These are phyloP conservation scores for Penicillium sp. DNA, from an alignment of 2,329 filamentous ascomycete species.

Conservation along the genomic window DNA sequence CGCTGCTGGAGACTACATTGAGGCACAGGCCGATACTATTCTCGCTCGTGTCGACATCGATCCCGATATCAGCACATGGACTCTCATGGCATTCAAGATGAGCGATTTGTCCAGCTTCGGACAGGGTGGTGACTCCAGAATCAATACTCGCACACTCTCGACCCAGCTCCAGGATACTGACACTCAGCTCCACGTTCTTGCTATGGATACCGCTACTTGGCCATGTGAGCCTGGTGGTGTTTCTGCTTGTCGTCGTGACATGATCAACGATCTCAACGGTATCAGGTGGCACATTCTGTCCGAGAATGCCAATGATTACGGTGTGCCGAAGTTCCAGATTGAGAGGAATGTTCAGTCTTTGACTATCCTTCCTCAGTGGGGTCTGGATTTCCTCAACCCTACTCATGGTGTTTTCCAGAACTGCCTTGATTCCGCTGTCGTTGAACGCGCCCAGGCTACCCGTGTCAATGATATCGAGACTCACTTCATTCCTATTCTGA, in stretches of 20 bases:
- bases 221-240: constrained; percentile 3
- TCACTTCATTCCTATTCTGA: constrained; percentile 1
- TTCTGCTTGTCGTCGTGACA: constrained; percentile 2
- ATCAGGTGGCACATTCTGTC: constrained; percentile 3
- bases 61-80: constrained; percentile 2
- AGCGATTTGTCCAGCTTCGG: constrained; percentile 2
- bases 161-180: constrained; percentile 3
- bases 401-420: constrained; percentile 6
- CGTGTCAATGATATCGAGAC: constrained; percentile 3
- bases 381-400: constrained; percentile 2
- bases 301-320: constrained; percentile 2
- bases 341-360: constrained; percentile 3
- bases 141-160: constrained; percentile 2
- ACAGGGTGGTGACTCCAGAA: constrained; percentile 2
- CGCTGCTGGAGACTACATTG: neutral
- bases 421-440: constrained; percentile 1
- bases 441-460: neutral
- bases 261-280: constrained; percentile 4
- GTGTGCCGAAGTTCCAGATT: constrained; percentile 4
- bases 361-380: constrained; percentile 2
- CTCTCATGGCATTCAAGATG: constrained; percentile 1
- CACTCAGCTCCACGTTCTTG: constrained; percentile 5
- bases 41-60: constrained; percentile 3
- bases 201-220: constrained; percentile 6
- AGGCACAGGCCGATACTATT: constrained; percentile 1